Conservation (phyloP, 768 basidiomycete species). For the Boletus rubropictus region DNA sequence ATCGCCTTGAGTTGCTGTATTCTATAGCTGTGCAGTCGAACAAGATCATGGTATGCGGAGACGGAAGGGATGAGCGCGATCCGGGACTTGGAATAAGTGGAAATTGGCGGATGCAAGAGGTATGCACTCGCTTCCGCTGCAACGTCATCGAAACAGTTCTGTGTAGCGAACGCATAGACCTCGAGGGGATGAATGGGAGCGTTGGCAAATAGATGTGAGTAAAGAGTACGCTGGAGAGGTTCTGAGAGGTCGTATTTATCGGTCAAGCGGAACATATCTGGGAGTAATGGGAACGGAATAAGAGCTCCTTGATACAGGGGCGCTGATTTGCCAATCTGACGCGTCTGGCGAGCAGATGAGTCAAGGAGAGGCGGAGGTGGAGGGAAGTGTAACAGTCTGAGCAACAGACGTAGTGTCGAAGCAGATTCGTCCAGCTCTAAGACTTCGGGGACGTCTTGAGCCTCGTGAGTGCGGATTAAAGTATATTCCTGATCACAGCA, state of each 20-base stretch:
- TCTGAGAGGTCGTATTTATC: slow-evolving; percentile 63
- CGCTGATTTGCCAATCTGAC: slow-evolving; percentile 29
- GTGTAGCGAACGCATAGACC: slow-evolving; percentile 54
- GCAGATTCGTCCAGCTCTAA: slow-evolving; percentile 55
- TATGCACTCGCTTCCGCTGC: slow-evolving; percentile 57
- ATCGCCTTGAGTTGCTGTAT: slow-evolving; percentile 47
- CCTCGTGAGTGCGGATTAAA: slow-evolving; percentile 7
- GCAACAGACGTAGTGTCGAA: slow-evolving; percentile 42
- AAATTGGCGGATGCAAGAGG: slow-evolving; percentile 48
- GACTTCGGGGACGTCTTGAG: slow-evolving; percentile 25
- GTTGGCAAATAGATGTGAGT: slow-evolving; percentile 50
- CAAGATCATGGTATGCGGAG: slow-evolving; percentile 57
- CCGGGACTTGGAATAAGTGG: slow-evolving; percentile 46
- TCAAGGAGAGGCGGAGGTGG: slow-evolving; percentile 40
- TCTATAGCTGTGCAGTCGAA: slow-evolving; percentile 54
- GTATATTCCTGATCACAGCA: slow-evolving; percentile 41
- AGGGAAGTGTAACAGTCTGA: slow-evolving; percentile 53
- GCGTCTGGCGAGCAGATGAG: slow-evolving; percentile 22
- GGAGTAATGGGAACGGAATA: slow-evolving; percentile 62
- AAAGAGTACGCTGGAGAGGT: slow-evolving; percentile 38
- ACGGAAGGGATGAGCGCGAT: slow-evolving; percentile 52
- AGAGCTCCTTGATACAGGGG: slow-evolving; percentile 36
- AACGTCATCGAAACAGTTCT: slow-evolving; percentile 38
- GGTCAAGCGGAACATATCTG: slow-evolving; percentile 48
- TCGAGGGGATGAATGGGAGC: slow-evolving; percentile 46